Evolutionary conservation across 164 flowering plant species (phyloP).

Genomic region (Echeveria elegans): DNA sequence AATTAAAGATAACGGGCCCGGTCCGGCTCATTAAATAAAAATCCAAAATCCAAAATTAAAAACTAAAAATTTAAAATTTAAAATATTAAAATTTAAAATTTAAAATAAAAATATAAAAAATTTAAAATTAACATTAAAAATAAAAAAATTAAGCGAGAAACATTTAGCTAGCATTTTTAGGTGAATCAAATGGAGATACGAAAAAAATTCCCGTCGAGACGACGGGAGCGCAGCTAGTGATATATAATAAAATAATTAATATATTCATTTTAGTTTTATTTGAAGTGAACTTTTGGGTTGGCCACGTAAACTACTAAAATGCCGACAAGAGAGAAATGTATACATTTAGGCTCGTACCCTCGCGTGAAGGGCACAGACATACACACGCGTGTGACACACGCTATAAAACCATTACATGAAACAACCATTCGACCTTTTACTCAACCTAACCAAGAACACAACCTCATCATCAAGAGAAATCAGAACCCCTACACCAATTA

Average conservation of each 20-base stretch:
- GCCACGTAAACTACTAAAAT: not conserved
- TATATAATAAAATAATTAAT: not conserved
- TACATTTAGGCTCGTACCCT: not conserved
- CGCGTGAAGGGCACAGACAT: not conserved
- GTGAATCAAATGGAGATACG: too few species aligned
- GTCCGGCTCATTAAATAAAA: too few species aligned
- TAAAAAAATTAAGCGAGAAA: too few species aligned
- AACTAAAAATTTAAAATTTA: not conserved
- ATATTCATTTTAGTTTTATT: not conserved
- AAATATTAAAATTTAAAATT: too few species aligned
- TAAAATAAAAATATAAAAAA: too few species aligned
- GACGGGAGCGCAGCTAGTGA: too few species aligned
- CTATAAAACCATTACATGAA: constrained; percentile 3
- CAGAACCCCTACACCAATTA: too few species aligned
- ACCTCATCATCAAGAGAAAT: not conserved
- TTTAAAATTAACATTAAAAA: too few species aligned
- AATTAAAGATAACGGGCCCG: too few species aligned
- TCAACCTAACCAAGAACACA: not conserved
- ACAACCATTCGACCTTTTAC: not conserved
- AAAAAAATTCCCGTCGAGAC: too few species aligned
- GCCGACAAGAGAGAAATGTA: not conserved
- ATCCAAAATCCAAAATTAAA: not conserved
- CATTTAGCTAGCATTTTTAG: too few species aligned
- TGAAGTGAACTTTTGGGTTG: too few species aligned
- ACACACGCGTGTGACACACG: constrained; percentile 5